Evolutionary conservation across 164 flowering plant genomes (phyloP).

Genomic region (Sextonia rubra): DNA sequence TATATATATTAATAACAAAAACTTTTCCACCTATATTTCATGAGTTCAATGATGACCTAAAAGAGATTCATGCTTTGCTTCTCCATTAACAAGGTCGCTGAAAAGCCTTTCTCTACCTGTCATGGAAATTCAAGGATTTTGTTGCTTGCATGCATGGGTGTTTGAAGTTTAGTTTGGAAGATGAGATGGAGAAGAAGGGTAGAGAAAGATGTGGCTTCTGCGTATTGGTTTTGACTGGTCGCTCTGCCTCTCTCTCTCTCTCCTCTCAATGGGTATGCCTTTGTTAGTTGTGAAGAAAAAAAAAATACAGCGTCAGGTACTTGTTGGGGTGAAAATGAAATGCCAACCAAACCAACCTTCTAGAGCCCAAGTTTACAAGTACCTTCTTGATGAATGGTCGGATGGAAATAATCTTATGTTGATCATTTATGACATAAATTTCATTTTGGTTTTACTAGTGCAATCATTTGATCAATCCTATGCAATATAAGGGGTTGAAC

Average conservation of each 20-base stretch:
- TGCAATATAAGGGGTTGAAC: not conserved
- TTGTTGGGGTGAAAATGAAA: no score
- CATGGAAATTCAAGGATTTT: not conserved
- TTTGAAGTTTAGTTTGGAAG: not conserved
- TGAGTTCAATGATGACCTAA: not conserved
- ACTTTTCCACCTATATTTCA: not conserved
- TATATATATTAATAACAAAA: no score
- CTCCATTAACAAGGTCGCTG: not conserved
- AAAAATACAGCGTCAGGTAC: no score
- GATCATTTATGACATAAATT: not conserved
- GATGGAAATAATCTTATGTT: not conserved
- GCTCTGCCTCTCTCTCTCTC: conserved; percentile 33
- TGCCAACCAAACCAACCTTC: no score
- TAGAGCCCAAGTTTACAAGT: not conserved
- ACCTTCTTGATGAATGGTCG: not conserved
- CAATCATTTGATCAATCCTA: no score
- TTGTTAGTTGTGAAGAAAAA: conserved; percentile 2
- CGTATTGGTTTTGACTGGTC: conserved; percentile 48
- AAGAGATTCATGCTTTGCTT: not conserved
- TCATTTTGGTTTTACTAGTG: no score
- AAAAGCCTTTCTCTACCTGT: not conserved
- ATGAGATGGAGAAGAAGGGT: not conserved
- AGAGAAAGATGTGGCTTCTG: not conserved
- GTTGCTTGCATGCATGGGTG: not conserved
- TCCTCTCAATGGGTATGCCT: not conserved